Percentiles rank a stretch among this genome's conserved stretches.
These are phyloP conservation scores for Dactylorhiza incarnata DNA, from an alignment of 106 monocot genomes.

Conservation along the genomic window DNA sequence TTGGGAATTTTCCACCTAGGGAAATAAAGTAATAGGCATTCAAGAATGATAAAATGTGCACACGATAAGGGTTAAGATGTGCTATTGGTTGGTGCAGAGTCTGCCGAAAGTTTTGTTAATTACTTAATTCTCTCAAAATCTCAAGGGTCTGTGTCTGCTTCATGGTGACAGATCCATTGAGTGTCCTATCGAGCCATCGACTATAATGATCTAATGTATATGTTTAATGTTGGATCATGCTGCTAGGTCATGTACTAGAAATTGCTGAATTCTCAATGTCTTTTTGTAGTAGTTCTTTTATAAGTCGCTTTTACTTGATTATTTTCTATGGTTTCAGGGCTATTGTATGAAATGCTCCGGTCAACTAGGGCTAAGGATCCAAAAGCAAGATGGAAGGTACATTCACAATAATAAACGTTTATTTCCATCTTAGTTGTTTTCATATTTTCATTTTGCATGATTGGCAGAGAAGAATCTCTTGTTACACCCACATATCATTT, in stretches of 20 bases:
- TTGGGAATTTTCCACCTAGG: too few species aligned
- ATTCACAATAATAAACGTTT: neutral
- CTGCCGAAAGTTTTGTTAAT: neutral
- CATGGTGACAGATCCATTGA: neutral
- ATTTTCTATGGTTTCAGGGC: slow-evolving; percentile 1
- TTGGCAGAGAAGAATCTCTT: neutral
- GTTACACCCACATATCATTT: neutral
- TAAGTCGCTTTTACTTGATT: neutral
- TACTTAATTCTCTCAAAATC: neutral
- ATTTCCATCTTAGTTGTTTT: neutral
- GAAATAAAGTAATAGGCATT: neutral
- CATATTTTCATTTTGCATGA: neutral
- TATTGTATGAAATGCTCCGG: slow-evolving; percentile 13
- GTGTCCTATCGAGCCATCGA: neutral
- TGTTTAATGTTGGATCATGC: neutral
- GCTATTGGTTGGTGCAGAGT: neutral
- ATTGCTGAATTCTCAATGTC: neutral
- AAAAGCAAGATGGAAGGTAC: slow-evolving; percentile 8
- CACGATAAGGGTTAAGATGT: neutral
- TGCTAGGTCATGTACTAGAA: neutral
- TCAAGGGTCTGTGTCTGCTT: neutral
- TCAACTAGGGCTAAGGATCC: slow-evolving; percentile 6
- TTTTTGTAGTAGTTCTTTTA: neutral
- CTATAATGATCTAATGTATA: neutral
- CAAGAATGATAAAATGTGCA: neutral